Evolutionary conservation across 2,329 filamentous ascomycete species (phyloP).

Genomic region (Trichoderma harzianum): DNA sequence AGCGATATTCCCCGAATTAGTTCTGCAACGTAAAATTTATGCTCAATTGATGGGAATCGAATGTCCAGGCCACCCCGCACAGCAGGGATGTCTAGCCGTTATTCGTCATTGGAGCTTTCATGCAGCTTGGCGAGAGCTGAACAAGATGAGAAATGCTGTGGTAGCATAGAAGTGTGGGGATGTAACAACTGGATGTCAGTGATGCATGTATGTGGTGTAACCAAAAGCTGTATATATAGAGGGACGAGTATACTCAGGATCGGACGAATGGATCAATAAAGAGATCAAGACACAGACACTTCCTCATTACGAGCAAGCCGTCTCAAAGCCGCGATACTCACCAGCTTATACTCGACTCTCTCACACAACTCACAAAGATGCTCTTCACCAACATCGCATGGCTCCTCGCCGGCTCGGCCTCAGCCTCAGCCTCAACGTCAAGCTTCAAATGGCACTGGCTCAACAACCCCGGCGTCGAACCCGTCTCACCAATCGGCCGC

Average conservation of each 20-base stretch:
- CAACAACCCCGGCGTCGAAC: conserved; percentile 11
- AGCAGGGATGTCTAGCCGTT: background rate
- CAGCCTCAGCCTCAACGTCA: background rate
- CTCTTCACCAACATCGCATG: background rate
- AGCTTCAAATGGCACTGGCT: conserved; percentile 16
- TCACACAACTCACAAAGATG: background rate
- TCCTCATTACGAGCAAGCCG: background rate
- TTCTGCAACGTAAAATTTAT: background rate
- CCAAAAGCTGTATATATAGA: background rate
- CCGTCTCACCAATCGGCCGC: conserved; percentile 18
- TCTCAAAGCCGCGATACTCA: background rate
- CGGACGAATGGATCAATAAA: background rate
- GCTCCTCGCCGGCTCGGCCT: background rate
- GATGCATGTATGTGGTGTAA: background rate
- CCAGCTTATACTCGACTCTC: background rate
- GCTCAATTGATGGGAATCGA: background rate
- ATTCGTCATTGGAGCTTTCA: background rate
- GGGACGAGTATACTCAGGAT: background rate
- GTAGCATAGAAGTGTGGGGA: background rate
- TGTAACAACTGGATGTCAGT: background rate
- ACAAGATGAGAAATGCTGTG: background rate
- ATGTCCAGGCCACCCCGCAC: background rate
- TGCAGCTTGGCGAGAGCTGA: background rate
- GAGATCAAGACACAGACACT: background rate
- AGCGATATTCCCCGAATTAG: background rate